A percentile compares a stretch with the other conserved stretches of the same genome.
Conservation (phyloP, 177 flowering plant species). For the Vitis hybrid region DNA sequence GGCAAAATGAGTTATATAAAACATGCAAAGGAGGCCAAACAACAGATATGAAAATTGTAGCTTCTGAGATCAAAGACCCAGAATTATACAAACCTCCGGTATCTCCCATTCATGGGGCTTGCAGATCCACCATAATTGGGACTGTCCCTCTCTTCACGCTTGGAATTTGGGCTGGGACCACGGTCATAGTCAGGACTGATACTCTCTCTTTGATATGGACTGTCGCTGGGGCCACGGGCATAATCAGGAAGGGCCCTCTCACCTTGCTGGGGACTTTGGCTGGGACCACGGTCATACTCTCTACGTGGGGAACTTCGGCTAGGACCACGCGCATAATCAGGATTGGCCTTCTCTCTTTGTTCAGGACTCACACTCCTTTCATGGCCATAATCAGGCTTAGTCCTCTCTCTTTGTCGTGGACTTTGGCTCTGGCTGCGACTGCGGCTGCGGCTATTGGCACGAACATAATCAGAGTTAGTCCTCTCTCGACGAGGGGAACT, state of each 20-base stretch:
- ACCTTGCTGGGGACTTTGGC: constrained; percentile 26
- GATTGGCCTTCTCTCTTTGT: constrained; percentile 22
- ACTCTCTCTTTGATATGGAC: constrained; percentile 32
- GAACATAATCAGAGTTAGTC: constrained; percentile 3
- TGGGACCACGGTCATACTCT: constrained; percentile 17
- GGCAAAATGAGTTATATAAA: not conserved
- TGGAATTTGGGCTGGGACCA: constrained; percentile 18
- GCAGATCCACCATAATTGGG: constrained; percentile 36
- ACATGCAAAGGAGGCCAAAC: not conserved
- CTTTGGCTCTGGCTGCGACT: constrained; percentile 12
- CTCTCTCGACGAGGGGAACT: too few relatives aligned
- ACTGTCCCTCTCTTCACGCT: constrained; percentile 28
- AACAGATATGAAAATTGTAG: not conserved
- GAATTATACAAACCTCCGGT: constrained; percentile 33
- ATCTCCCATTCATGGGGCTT: constrained; percentile 43
- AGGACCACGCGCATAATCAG: constrained; percentile 22
- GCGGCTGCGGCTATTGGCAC: constrained; percentile 9
- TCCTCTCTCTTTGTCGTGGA: constrained; percentile 25
- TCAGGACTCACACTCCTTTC: constrained; percentile 12
- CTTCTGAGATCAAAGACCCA: not conserved
- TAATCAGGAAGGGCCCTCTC: constrained; percentile 31
- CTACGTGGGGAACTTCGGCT: constrained; percentile 24
- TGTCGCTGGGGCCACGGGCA: constrained; percentile 28
- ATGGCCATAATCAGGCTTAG: constrained; percentile 28
- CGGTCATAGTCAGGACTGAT: constrained; percentile 25